Percentiles rank a stretch among this genome's conserved stretches.
These are phyloP conservation scores for Cutaneotrichosporon dermatis DNA, from an alignment of 1,284 basidiomycete genomes.

Conservation along the genomic window DNA sequence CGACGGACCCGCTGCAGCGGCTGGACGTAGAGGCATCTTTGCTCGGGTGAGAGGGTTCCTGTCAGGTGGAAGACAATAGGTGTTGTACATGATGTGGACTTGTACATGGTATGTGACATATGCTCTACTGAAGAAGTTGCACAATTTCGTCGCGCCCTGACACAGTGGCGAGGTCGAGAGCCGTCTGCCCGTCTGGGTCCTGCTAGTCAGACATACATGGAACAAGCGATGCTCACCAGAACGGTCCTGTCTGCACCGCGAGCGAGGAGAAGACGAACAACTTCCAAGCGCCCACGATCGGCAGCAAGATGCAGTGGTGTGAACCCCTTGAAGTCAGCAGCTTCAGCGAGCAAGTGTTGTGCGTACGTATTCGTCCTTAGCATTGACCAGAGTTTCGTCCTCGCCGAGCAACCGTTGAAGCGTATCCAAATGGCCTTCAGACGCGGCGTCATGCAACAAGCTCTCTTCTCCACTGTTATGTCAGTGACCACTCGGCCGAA, in stretches of 20 bases:
- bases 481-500: neutral
- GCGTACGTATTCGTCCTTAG: conserved; percentile 62
- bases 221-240: conserved; percentile 51
- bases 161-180: conserved; percentile 31
- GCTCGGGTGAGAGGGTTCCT: no score
- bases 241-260: conserved; percentile 61
- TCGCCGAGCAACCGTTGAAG: conserved; percentile 54
- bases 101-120: neutral
- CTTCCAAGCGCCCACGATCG: conserved; percentile 64
- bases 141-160: conserved; percentile 31
- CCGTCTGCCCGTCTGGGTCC: conserved; percentile 43
- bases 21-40: no score
- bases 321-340: conserved; percentile 59
- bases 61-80: no score
- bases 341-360: no score
- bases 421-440: conserved; percentile 55
- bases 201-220: conserved; percentile 3
- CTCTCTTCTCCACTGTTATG: neutral
- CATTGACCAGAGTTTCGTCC: conserved; percentile 51
- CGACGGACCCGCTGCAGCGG: no score
- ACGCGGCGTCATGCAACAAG: conserved; percentile 60
- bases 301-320: conserved; percentile 78
- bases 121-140: conserved; percentile 13
- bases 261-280: conserved; percentile 60
- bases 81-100: neutral